Conservation (phyloP, 2,329 filamentous ascomycete species). For the Apiospora arundinis region DNA sequence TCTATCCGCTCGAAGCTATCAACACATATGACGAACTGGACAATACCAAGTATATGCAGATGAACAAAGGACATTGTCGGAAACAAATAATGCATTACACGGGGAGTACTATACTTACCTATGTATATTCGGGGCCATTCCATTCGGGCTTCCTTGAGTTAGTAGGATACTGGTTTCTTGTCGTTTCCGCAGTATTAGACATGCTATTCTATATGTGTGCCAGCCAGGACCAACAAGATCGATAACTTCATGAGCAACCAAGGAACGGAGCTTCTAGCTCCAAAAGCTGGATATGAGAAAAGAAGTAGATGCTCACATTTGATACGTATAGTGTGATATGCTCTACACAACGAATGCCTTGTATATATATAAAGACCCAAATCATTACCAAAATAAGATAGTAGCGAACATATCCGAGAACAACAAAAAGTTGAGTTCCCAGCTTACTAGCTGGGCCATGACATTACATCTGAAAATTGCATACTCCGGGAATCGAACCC, state of each 20-base stretch:
- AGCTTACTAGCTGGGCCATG: constrained; percentile 8
- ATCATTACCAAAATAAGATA: neutral
- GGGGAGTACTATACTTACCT: neutral
- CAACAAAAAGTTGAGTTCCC: neutral
- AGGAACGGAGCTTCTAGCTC: no score
- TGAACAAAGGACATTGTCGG: neutral
- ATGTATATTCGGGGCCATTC: neutral
- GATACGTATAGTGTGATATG: neutral
- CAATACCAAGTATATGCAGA: neutral
- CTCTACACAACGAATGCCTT: neutral
- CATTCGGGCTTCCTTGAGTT: no score
- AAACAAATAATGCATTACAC: neutral
- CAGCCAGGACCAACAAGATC: no score
- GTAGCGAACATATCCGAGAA: no score
- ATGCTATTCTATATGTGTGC: no score
- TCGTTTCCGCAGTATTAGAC: neutral
- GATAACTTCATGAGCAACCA: no score
- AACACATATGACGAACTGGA: neutral
- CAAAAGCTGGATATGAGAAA: no score
- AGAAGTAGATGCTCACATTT: no score
- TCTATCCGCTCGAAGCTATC: neutral
- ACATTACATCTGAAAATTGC: constrained; percentile 26
- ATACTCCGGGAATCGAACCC: constrained; percentile 44
- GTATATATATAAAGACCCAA: neutral
- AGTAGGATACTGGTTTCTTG: neutral